Base-by-base conservation (phyloP, 2,329 filamentous ascomycete species). In the Fusarium pseudograminearum region DNA sequence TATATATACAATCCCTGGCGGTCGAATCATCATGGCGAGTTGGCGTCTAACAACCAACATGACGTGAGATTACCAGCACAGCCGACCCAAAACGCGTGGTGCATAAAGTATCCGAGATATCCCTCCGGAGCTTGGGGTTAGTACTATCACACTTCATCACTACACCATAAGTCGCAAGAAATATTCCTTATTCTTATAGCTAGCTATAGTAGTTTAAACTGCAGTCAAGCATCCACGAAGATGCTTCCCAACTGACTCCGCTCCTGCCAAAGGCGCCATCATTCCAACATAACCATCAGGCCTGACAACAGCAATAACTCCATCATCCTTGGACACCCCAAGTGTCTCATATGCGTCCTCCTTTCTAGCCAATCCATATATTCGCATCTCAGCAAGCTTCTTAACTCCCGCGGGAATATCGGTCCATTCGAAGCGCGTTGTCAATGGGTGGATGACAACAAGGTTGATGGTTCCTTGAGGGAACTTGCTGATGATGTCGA, bases 201-300 rank as follows among this genome's bases (percentile, higher is more conserved):
- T 26, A 9, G 11, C 7, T 31, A 31, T 12, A 6, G 16, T 14
- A 44, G 7, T 2, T 63, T 20, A 63, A 44, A 44, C 2, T 14
- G 33, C 31, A 18, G 48, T 33, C 5, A 65, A 46, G 16, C 61
- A 65, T 2, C 33, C 51, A 14, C 9, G 22, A 4, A 65, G 28
- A 14, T 65, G 50, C 9, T 58, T 24, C 22, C 46, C 26, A 1
- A 58, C 44, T 4, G 12, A n/a, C 4, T 3, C n/a, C 0, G 14
- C 4, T 6, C 33, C 18, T 0, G 4, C 15, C 16, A 65, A 10
- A 26, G 40, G 20, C 2, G 61, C 51, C 24, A 65, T 15, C 28
- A 65, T 41, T 16, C 61, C 52, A 36, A 65, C 28, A 12, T 65
- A 65, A 1, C 61, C 61, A 41, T 65, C 61, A 5, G 61, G 61